These are phyloP conservation scores for Aspergillus nidulans DNA, from an alignment of 495 filamentous ascomycete genomes.

Conservation along the genomic window DNA sequence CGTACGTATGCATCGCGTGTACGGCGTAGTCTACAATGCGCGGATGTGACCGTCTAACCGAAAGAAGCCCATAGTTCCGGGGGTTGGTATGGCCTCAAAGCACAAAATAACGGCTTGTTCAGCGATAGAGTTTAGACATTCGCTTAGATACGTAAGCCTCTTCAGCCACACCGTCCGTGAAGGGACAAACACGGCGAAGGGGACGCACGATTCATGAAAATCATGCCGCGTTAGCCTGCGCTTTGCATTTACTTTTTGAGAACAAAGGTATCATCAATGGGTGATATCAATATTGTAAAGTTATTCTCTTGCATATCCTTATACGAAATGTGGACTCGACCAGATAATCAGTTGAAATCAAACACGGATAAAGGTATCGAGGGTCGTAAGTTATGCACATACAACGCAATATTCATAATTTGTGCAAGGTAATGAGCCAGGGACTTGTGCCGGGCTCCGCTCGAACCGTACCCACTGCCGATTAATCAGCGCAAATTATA, in stretches of 20 bases:
- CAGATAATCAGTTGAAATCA: not conserved
- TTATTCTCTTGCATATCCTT: not conserved
- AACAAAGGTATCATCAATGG: too few relatives aligned
- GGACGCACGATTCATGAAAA: not conserved
- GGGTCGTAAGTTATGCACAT: not conserved
- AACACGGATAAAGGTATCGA: not conserved
- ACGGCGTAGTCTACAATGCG: not conserved
- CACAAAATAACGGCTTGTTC: not conserved
- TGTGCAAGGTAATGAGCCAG: not conserved
- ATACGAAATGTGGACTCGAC: not conserved
- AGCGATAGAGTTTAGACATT: not conserved
- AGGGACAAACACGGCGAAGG: not conserved
- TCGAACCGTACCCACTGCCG: not conserved
- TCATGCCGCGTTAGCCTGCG: not conserved
- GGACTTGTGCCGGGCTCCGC: not conserved
- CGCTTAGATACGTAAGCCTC: not conserved
- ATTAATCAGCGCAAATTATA: not conserved
- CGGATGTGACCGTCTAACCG: not conserved
- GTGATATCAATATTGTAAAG: not conserved
- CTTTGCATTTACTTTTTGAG: not conserved
- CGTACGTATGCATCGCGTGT: constrained; percentile 15
- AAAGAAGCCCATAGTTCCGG: not conserved
- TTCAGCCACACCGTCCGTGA: not conserved
- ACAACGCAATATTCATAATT: not conserved
- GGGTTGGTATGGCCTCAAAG: not conserved